Evolutionary conservation across 768 basidiomycete species (phyloP).

Genomic region (Mycena alexandri): DNA sequence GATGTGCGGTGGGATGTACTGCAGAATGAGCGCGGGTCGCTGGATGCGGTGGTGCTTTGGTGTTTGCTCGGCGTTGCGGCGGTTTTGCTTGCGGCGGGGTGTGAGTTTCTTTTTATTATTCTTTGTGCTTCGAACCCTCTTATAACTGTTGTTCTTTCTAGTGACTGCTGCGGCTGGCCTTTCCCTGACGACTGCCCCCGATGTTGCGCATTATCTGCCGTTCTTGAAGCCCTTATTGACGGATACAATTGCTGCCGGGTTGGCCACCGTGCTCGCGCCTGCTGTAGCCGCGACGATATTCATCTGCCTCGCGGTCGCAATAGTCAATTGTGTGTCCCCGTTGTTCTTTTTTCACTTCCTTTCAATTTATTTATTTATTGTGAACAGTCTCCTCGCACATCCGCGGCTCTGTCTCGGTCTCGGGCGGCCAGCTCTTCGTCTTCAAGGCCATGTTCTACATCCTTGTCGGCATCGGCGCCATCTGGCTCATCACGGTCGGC

Average conservation of each 20-base stretch:
- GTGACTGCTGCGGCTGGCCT: constrained; percentile 81
- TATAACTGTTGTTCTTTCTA: constrained; percentile 44
- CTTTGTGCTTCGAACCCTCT: constrained; percentile 12
- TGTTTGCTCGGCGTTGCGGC: constrained; percentile 62
- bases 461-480: constrained; percentile 62
- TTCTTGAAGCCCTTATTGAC: constrained; percentile 70
- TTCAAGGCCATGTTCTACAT: constrained; percentile 77
- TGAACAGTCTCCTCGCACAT: constrained; percentile 64
- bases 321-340: constrained; percentile 67
- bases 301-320: constrained; percentile 61
- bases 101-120: constrained; percentile 58
- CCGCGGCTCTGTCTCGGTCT: constrained; percentile 72
- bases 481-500: constrained; percentile 77
- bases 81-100: constrained; percentile 65
- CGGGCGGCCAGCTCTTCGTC: constrained; percentile 67
- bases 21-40: constrained; percentile 64
- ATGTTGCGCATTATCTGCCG: constrained; percentile 77
- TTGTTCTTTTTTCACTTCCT: no score
- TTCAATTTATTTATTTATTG: background rate
- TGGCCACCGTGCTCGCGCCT: constrained; percentile 78
- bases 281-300: constrained; percentile 73
- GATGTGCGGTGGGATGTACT: constrained; percentile 86
- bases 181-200: constrained; percentile 75
- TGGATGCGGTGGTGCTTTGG: constrained; percentile 70
- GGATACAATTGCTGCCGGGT: constrained; percentile 66